Conservation (phyloP, 2,329 filamentous ascomycete species). For the Chrysoporthe deuterocubensis region DNA sequence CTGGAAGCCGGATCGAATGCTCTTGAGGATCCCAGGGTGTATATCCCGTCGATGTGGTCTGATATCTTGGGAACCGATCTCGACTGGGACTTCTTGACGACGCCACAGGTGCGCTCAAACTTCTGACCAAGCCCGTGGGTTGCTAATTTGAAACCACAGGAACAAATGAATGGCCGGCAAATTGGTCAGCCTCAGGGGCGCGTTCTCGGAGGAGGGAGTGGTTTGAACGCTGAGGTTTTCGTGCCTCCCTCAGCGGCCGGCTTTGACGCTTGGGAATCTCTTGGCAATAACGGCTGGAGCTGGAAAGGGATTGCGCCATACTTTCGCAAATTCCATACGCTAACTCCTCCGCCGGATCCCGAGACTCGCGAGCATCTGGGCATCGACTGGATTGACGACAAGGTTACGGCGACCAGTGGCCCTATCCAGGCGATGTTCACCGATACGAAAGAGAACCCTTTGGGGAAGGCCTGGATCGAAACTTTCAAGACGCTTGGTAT, state of each 20-base stretch:
- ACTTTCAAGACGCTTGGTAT: not conserved
- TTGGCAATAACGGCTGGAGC: slow-evolving; percentile 11
- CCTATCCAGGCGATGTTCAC: slow-evolving; percentile 11
- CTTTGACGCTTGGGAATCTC: slow-evolving; percentile 1
- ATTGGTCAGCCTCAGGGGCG: slow-evolving; percentile 18
- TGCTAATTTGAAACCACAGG: not conserved
- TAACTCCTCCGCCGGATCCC: not conserved
- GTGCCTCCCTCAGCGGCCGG: not conserved
- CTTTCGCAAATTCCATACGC: slow-evolving; percentile 13
- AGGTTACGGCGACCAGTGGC: not conserved
- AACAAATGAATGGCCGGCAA: slow-evolving; percentile 6
- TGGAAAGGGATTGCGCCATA: slow-evolving; percentile 5
- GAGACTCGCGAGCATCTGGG: not conserved
- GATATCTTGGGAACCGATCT: too few species aligned
- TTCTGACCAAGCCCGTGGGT: too few species aligned
- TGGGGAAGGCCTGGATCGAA: slow-evolving; percentile 15
- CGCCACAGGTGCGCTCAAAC: too few species aligned
- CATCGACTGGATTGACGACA: slow-evolving; percentile 8
- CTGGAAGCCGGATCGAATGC: too few species aligned
- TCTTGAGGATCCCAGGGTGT: too few species aligned
- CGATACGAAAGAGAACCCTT: slow-evolving; percentile 4
- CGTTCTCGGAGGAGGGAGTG: slow-evolving; percentile 13
- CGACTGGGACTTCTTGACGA: too few species aligned
- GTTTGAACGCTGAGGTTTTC: slow-evolving; percentile 10
- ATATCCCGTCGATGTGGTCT: too few species aligned